A percentile compares a stretch with the other conserved stretches of the same genome.
These are phyloP conservation scores for Saitozyma podzolica DNA, from an alignment of 768 basidiomycete genomes.

Conservation along the genomic window DNA sequence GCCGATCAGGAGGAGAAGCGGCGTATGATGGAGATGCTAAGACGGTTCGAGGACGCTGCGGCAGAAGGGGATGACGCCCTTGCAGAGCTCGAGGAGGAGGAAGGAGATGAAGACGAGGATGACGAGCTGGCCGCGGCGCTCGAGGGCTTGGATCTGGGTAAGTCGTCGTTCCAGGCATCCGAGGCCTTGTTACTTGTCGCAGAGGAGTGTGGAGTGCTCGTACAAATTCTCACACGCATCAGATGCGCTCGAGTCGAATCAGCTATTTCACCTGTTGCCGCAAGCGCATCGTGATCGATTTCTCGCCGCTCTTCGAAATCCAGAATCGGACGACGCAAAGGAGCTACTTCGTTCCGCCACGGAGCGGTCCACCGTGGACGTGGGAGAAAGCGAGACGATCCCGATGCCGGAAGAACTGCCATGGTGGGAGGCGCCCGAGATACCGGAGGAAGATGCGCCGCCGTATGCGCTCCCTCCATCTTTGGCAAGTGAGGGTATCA, in stretches of 20 bases:
- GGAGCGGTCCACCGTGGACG: not conserved
- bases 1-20: constrained; percentile 49
- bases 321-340: constrained; percentile 32
- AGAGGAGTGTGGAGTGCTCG: too few species aligned
- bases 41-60: constrained; percentile 40
- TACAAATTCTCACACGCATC: not conserved
- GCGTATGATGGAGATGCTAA: constrained; percentile 49
- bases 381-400: not conserved
- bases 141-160: constrained; percentile 37
- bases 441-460: constrained; percentile 12
- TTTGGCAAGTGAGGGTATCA: constrained; percentile 9
- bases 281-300: constrained; percentile 39
- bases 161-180: constrained; percentile 5
- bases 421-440: constrained; percentile 17
- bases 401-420: constrained; percentile 11
- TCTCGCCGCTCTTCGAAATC: constrained; percentile 30
- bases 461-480: constrained; percentile 21
- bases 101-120: constrained; percentile 31
- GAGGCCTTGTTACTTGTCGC: too few species aligned
- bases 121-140: constrained; percentile 32
- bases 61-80: constrained; percentile 18
- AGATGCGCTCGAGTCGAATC: constrained; percentile 43
- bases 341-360: constrained; percentile 26
- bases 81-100: constrained; percentile 35
- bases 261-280: constrained; percentile 41